phyloP scores from a whole-genome alignment of 306 rosid species.

The Glycine tomentella region DNA sequence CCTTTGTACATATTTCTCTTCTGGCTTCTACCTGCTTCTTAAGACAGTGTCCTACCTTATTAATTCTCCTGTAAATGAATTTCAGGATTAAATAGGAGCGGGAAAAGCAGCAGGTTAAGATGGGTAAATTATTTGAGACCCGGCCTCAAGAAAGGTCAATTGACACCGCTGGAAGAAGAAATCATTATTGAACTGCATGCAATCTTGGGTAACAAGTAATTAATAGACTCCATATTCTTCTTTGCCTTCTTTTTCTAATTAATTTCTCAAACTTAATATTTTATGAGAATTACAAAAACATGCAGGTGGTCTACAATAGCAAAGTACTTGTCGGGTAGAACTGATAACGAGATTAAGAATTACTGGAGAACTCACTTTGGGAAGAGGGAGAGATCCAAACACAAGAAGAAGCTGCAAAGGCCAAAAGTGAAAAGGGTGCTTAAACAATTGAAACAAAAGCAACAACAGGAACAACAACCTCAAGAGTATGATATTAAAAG shows the following conservation, averaged over 20 bases:
- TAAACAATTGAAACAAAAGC: constrained; percentile 38
- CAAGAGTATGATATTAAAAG: constrained; percentile 12
- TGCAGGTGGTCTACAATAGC: constrained; percentile 86
- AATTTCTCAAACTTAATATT: background rate
- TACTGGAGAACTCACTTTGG: constrained; percentile 81
- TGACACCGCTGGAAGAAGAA: constrained; percentile 72
- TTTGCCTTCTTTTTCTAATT: background rate
- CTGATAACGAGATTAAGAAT: constrained; percentile 81
- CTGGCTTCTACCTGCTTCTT: background rate
- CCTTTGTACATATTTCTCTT: background rate
- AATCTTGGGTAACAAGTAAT: constrained; percentile 76
- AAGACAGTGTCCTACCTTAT: too few relatives aligned
- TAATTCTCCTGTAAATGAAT: background rate
- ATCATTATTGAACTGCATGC: constrained; percentile 72
- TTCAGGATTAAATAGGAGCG: constrained; percentile 74
- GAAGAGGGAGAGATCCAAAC: constrained; percentile 55
- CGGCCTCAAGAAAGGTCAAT: constrained; percentile 73
- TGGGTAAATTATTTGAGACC: constrained; percentile 89
- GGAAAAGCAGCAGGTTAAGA: constrained; percentile 83
- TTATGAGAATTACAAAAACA: background rate
- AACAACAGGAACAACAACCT: background rate
- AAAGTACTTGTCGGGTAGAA: constrained; percentile 79
- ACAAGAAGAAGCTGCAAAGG: background rate
- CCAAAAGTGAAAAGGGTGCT: constrained; percentile 4
- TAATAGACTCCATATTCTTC: background rate